Evolutionary conservation across 805 yeast genomes (phyloP).

Genomic region (Zygosaccharomyces bailii): DNA sequence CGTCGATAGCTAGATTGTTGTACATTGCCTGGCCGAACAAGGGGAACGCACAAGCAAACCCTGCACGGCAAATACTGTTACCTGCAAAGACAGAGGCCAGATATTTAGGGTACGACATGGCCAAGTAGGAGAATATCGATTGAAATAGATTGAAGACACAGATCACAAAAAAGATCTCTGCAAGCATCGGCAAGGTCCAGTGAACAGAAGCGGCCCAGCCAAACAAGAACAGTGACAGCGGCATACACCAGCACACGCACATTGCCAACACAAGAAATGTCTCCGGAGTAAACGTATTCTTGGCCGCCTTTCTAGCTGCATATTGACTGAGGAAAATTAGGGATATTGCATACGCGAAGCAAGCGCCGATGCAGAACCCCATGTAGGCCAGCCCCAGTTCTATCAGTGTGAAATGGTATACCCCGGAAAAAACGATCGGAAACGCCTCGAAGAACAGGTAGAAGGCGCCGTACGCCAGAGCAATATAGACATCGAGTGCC

Average conservation of each 20-base stretch:
- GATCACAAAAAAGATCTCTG: constrained; percentile 39
- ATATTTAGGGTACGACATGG: constrained; percentile 46
- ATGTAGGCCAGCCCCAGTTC: constrained; percentile 48
- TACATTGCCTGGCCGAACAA: constrained; percentile 62
- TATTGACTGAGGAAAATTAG: constrained; percentile 30
- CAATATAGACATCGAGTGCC: constrained; percentile 49
- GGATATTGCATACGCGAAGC: constrained; percentile 36
- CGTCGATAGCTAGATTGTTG: constrained; percentile 44
- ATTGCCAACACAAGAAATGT: constrained; percentile 42
- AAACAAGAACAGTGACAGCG: constrained; percentile 43
- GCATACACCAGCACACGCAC: constrained; percentile 41
- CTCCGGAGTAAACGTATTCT: constrained; percentile 40
- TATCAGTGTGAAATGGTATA: constrained; percentile 46
- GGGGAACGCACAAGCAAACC: constrained; percentile 58
- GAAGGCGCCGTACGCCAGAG: constrained; percentile 49
- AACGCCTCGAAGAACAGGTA: constrained; percentile 61
- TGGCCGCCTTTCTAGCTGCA: constrained; percentile 29
- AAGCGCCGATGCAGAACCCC: constrained; percentile 46
- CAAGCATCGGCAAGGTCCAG: constrained; percentile 50
- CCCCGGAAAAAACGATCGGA: constrained; percentile 50
- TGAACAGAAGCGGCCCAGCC: constrained; percentile 51
- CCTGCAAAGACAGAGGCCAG: constrained; percentile 60
- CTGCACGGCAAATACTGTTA: constrained; percentile 49
- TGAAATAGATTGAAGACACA: constrained; percentile 50
- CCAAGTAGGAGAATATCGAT: constrained; percentile 48